Evolutionary conservation across 192 early-diverging fungal species (phyloP), one percentile per base, ranked within the genome.

Genomic region (Rhizophagus sp.): DNA sequence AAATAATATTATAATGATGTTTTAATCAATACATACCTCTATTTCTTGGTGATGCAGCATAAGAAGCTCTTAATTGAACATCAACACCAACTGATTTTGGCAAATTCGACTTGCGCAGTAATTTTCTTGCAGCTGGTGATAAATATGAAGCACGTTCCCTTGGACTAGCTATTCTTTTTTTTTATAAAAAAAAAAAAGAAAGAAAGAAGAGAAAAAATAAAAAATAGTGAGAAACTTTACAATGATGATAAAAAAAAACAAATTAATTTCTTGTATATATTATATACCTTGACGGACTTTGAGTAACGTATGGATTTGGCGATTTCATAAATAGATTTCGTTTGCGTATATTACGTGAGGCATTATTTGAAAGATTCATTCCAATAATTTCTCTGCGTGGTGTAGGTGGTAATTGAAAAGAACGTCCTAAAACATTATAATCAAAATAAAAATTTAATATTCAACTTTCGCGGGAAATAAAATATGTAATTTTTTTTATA

Each of bases 341-440:
- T 27, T 84, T 85, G 12, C 86, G 79, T 70, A 87, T 85, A 19
- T 85, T 84, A 64, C 87, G 84, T 24, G 89, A 89, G n/a, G 92
- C 93, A 78, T 84, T 89, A 66, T 91, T 89, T 7, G 90, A 87
- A 65, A 94, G 78, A 47, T 85, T 85, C 73, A 89, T 87, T 3
- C 88, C 92, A 39, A 94, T 69, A 65, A 87, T 82, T 65, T 94
- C 93, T 36, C 93, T 83, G n/a, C 86, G 83, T 2, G 91, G 89
- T 25, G 91, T 89, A 65, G 87, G 88, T 39, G 93, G 89, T 49
- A 94, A 76, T 24, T 82, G 80, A 75, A 94, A 94, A 66, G 81
- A 66, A 63, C 81, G 84, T 25, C 83, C 88, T 73, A 76, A 57
- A 57, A 36, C 2, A 24, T 57, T 80, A 65, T 34, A 69, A 36